A percentile compares a stretch with the other conserved stretches of the same genome.
Conservation (phyloP, 371 early-diverging fungal species). For the Synchytrium microbalum region DNA sequence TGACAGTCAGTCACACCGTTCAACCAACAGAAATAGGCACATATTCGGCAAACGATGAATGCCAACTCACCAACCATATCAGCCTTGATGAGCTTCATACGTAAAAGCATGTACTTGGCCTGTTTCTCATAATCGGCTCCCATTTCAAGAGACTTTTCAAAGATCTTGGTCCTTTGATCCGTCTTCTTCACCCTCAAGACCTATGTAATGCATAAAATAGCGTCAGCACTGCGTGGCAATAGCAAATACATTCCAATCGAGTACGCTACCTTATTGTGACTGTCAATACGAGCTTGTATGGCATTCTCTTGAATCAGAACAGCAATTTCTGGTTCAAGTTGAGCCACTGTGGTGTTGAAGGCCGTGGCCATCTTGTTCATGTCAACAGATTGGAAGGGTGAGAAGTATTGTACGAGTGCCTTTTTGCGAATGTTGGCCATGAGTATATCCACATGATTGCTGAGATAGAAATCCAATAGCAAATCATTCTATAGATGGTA, state of each 20-base stretch:
- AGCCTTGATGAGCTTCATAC: conserved; percentile 26
- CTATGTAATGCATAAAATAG: conserved; percentile 13
- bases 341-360: conserved; percentile 51
- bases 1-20: no score
- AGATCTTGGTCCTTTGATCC: conserved; percentile 57
- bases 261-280: conserved; percentile 63
- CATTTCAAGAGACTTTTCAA: conserved; percentile 48
- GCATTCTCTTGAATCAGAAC: conserved; percentile 54
- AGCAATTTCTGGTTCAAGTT: conserved; percentile 62
- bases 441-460: conserved; percentile 55
- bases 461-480: conserved; percentile 64
- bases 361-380: conserved; percentile 68
- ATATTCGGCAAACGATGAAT: no score
- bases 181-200: conserved; percentile 51
- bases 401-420: conserved; percentile 74
- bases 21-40: background rate
- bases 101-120: conserved; percentile 48
- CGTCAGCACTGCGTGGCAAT: background rate
- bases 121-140: conserved; percentile 56
- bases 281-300: conserved; percentile 72
- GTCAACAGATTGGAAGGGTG: conserved; percentile 70
- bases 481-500: conserved; percentile 44
- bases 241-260: background rate
- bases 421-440: conserved; percentile 62
- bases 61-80: conserved; percentile 14